Evolutionary conservation across 2,329 filamentous ascomycete species (phyloP), one percentile per base, ranked within the genome.

Genomic region (Fusarium ambrosium): DNA sequence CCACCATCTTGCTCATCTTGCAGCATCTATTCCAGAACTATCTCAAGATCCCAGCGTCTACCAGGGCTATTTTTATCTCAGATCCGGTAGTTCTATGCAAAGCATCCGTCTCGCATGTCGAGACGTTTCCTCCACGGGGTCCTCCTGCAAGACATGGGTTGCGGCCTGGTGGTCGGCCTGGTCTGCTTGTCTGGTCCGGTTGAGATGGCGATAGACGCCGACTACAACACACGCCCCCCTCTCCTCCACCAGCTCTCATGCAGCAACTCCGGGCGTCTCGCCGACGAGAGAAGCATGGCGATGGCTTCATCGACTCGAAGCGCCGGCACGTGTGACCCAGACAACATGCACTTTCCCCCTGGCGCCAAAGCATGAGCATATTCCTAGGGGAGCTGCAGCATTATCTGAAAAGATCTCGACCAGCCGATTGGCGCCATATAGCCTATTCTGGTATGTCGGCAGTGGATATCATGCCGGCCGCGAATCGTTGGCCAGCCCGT

Each of bases 221-320:
- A 37, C 59, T 68, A 69, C 59, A 29, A 66, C 68, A 69, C 36
- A 51, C 58, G 14, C 45, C 22, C 64, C 62, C 60, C 58, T 62
- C 60, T 32, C 61, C 16, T 62, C 29, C 55, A 53, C 66, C 55
- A 29, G 43, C 48, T 51, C 55, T 60, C 55, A 51, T 77, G 73
- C 64, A 66, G 65, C 61, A 37, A 63, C 56, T 55, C 55, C 48
- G 43, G 73, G 76, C 76, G 71, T 78, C 75, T 78, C 74, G 68
- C 75, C 56, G 48, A 62, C 53, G 55, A 62, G 24, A 41, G 18
- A 29, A 20, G 5, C 43, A 32, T 43, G 36, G 29, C 20, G 34
- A 68, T 56, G 69, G 43, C 66, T 68, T 67, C 65, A 43, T 64
- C 64, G 34, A 68, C 68, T 48, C 37, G 67, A 66, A 66, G 60